Evolutionary conservation across 257 asterid genomes (phyloP), one percentile per base, ranked within the genome.

Genomic region (Hygrophila difformis): DNA sequence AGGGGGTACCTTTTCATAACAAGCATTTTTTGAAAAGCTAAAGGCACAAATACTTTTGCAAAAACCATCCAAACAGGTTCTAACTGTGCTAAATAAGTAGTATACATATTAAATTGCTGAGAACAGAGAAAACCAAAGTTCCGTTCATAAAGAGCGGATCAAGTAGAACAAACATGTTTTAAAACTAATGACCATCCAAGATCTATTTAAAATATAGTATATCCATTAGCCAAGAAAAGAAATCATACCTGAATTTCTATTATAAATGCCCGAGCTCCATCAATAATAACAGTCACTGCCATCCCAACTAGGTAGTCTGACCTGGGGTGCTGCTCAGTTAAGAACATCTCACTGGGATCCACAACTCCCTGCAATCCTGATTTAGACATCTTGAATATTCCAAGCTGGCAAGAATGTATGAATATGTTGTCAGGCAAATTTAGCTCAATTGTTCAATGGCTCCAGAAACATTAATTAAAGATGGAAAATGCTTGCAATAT

Each of bases 231-330:
- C n/a, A n/a, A n/a, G n/a, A n/a, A n/a, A n/a, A n/a, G n/a, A n/a
- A 60, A 23, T 3, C 19, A 28, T 57, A 71, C 97, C 94, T 85
- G 96, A 66, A 85, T 68, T 71, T 85, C 94, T 67, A 89, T 68
- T 31, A 85, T 68, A 66, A 85, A 85, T 57, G 96, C 72, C 22
- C 98, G 86, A 41, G 96, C 79, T 50, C 93, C 96, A 64, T 85
- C 96, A 84, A 85, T 43, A 47, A 85, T 61, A 47, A 85, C 96
- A 49, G 98, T 73, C 13, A 85, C 85, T 71, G 98, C 98, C 51
- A 77, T 45, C 34, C 98, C 98, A 6, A 83, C 98, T 49, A 85
- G 62, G 76, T 75, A 63, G 43, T 85, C 92, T 7, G 96, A 82
- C 60, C 79, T 81, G 19, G 89, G 70, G 53, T 75, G 74, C 65